A percentile compares a stretch with the other conserved stretches of the same genome.
These are phyloP conservation scores for Macrolepiota dolichaula DNA, from an alignment of 768 basidiomycete genomes.

Conservation along the genomic window DNA sequence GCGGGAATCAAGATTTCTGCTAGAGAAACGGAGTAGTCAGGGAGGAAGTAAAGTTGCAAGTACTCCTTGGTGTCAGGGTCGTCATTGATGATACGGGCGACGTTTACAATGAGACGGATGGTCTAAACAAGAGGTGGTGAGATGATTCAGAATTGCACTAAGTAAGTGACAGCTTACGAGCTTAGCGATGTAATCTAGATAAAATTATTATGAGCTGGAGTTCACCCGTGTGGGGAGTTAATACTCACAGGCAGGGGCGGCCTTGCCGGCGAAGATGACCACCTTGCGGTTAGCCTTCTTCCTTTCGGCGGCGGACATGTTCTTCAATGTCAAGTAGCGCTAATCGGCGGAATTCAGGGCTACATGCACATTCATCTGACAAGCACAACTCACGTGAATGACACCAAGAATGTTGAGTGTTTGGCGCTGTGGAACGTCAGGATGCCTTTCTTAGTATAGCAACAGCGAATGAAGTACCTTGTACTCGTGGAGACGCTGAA, in stretches of 20 bases:
- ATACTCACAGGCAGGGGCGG: conserved; percentile 83
- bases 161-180: conserved; percentile 38
- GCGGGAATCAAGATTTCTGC: conserved; percentile 89
- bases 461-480: conserved; percentile 45
- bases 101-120: conserved; percentile 92
- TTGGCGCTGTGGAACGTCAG: conserved; percentile 58
- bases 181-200: conserved; percentile 85
- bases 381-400: conserved; percentile 59
- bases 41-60: conserved; percentile 90
- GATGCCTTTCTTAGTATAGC: background rate
- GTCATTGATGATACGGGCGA: conserved; percentile 72
- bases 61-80: conserved; percentile 88
- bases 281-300: conserved; percentile 83
- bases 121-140: conserved; percentile 38
- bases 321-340: conserved; percentile 82
- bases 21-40: conserved; percentile 88
- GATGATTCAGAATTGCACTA: conserved; percentile 8
- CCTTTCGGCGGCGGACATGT: conserved; percentile 71
- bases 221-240: background rate
- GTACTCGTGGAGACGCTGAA: conserved; percentile 86
- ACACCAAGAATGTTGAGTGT: conserved; percentile 91
- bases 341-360: conserved; percentile 24
- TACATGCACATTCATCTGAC: background rate
- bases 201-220: conserved; percentile 6
- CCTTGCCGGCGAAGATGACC: conserved; percentile 97